A percentile compares a stretch with the other conserved stretches of the same genome.
Conservation (phyloP, 495 filamentous ascomycete genomes). For the Durotheca rogersii region DNA sequence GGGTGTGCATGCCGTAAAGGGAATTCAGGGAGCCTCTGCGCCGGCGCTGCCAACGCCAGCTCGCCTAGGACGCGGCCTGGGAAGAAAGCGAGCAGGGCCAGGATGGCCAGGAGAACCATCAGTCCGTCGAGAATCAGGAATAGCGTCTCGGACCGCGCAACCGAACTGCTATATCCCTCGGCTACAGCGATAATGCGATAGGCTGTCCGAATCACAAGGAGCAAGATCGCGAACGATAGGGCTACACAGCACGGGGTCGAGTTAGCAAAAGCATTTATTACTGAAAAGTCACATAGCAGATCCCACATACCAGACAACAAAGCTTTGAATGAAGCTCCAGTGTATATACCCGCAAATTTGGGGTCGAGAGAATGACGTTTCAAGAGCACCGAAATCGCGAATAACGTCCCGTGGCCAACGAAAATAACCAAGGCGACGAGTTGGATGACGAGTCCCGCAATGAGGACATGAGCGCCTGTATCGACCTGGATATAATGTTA, state of each 20-base stretch:
- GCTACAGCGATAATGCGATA: constrained; percentile 34
- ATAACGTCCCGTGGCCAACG: constrained; percentile 31
- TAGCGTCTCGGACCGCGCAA: constrained; percentile 29
- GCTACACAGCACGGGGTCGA: constrained; percentile 24
- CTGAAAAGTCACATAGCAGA: background rate
- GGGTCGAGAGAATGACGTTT: constrained; percentile 37
- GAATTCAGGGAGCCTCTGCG: constrained; percentile 6
- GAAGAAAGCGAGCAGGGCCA: constrained; percentile 35
- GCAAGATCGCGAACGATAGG: constrained; percentile 29
- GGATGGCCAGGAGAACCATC: constrained; percentile 35
- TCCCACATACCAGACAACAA: constrained; percentile 40
- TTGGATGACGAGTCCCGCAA: constrained; percentile 43
- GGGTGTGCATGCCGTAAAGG: constrained; percentile 13
- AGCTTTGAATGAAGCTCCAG: constrained; percentile 35
- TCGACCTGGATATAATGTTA: constrained; percentile 33
- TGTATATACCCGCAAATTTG: constrained; percentile 35
- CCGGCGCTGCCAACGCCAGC: constrained; percentile 2
- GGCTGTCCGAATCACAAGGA: constrained; percentile 39
- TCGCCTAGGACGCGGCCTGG: constrained; percentile 22
- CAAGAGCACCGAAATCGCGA: constrained; percentile 34
- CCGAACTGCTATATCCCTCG: constrained; percentile 22
- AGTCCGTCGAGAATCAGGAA: constrained; percentile 43
- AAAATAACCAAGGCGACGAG: constrained; percentile 37
- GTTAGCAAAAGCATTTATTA: background rate
- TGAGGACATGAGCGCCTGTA: constrained; percentile 35